Evolutionary conservation across 768 basidiomycete species (phyloP), one percentile per base, ranked within the genome.

Genomic region (Glaciozyma antarctica): DNA sequence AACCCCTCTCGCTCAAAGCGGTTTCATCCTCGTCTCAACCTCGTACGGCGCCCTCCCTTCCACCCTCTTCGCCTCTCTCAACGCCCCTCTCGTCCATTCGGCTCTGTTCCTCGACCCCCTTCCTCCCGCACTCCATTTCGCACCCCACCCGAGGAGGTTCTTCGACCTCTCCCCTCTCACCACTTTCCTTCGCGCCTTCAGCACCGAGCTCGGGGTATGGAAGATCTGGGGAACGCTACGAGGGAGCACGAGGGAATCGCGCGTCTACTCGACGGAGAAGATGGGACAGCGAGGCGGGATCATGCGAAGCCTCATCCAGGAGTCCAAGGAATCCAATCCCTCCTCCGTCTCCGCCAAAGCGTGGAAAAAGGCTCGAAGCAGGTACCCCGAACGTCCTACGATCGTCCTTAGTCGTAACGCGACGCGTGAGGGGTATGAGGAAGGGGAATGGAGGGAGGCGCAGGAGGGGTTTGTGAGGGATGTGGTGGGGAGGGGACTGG

Each of bases 371-470:
- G 24, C 62, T 7, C 30, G 59, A n/a, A 58, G 63, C 8, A 21
- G 66, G 28, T 71, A 71, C 59, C 69, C 69, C 24, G 60, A 53
- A 4, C 48, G 69, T 3, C 69, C 69, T 53, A 71, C 66, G n/a
- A 51, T 56, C 17, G 66, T 71, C 5, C 57, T 70, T n/a, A 60
- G 65, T 30, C 30, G 38, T 2, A 24, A n/a, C 17, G 53, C 53
- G 9, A 19, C 17, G 43, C 47, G 32, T 12, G 21, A 34, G 16
- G 19, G 60, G 32, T 60, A 60, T 30, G 41, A 7, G 7, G 12
- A 22, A 22, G 60, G 32, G 2, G 48, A 38, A 45, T 60, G 60
- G 60, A 43, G 47, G 41, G 65, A 32, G 19, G 56, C 47, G 21
- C 62, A 65, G 22, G 32, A 43, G 24, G 44, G 21, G 41, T 66